Base-by-base conservation (phyloP, 2,329 filamentous ascomycete species). In the Phaeosphaeriaceae sp. region DNA sequence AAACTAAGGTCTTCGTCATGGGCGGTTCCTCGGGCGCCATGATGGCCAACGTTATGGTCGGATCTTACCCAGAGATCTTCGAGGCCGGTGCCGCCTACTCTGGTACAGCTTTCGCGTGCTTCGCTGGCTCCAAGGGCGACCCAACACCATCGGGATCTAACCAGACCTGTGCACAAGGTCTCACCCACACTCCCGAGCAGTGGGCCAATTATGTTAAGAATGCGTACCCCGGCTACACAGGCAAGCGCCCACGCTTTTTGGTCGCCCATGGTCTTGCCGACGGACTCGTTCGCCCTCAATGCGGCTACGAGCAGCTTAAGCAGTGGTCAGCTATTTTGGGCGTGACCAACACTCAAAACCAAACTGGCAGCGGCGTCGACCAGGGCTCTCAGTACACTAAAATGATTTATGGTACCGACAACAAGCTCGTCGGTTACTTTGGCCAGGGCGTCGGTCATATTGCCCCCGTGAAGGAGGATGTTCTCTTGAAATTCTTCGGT, bases 111-210 rank as follows among this genome's bases (percentile, higher is more conserved):
- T 61, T 58, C 13, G 69, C 61, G 20, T 72, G 69, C 50, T 52
- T 67, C 16, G 63, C 64, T 15, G 68, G 66, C 2, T 71, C 86
- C 88, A 56, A 50, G 18, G 16, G 18, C 20, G 42, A 45, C 15
- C 54, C 47, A 18, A 48, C 53, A 17, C 52, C 52, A 3, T 41
- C 46, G 5, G 47, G 49, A 9, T 20, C 52, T 17, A 55, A 59
- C 71, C 86, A 54, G 34, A 57, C 50, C 8, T 56, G 89, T 3
- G 56, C 80, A 33, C 87, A 85, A 82, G 79, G 85, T 60, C 77
- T 87, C 32, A 76, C 72, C 43, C 50, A 54, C 35, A 49, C 57
- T 2, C 33, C 50, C 3, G 46, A 42, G 5, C 30, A 60, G 29
- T 60, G 56, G 56, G 50, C 42, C 2, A 5, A 35, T 9, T 51